A percentile compares a stretch with the other conserved stretches of the same genome.
Evolutionary conservation across 2,329 filamentous ascomycete genomes (phyloP).

Genomic region (Macrophomina tecta): DNA sequence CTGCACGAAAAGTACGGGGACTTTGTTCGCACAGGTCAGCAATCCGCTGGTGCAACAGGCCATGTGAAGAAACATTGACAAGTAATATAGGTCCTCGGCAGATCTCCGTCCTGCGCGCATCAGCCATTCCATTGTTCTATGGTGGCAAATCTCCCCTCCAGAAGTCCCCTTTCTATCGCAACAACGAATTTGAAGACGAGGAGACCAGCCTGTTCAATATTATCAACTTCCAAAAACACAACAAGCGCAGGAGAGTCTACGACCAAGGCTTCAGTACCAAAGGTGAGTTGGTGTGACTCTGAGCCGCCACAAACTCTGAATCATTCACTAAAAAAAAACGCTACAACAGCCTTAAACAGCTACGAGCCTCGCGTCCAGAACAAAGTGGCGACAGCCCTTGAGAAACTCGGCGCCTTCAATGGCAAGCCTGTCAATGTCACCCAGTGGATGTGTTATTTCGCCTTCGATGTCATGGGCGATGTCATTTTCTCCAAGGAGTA

Average conservation of each 20-base stretch:
- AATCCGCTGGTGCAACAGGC: background rate
- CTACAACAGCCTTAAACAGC: background rate
- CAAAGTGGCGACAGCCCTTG: slow-evolving; percentile 38
- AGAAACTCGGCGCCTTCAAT: slow-evolving; percentile 35
- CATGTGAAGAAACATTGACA: background rate
- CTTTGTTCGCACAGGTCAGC: slow-evolving; percentile 31
- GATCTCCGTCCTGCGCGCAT: slow-evolving; percentile 36
- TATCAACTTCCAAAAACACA: slow-evolving; percentile 36
- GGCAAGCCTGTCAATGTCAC: slow-evolving; percentile 36
- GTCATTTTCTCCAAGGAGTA: slow-evolving; percentile 51
- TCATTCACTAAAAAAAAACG: background rate
- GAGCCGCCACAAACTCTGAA: background rate
- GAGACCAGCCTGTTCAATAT: slow-evolving; percentile 30
- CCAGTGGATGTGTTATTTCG: slow-evolving; percentile 48
- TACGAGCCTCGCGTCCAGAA: slow-evolving; percentile 45
- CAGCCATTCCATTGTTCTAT: slow-evolving; percentile 32
- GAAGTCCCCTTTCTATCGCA: slow-evolving; percentile 39
- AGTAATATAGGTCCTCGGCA: slow-evolving; percentile 32
- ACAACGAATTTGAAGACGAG: slow-evolving; percentile 33
- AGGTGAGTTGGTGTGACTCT: background rate
- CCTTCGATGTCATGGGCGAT: slow-evolving; percentile 59
- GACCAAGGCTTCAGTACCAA: slow-evolving; percentile 42
- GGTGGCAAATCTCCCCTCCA: slow-evolving; percentile 45
- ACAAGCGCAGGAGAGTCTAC: slow-evolving; percentile 40
- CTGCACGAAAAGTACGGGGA: slow-evolving; percentile 26